Evolutionary conservation across 176 grass and related monocot genomes (phyloP), one percentile per base, ranked within the genome.

Genomic region (Saccharum officinarum): DNA sequence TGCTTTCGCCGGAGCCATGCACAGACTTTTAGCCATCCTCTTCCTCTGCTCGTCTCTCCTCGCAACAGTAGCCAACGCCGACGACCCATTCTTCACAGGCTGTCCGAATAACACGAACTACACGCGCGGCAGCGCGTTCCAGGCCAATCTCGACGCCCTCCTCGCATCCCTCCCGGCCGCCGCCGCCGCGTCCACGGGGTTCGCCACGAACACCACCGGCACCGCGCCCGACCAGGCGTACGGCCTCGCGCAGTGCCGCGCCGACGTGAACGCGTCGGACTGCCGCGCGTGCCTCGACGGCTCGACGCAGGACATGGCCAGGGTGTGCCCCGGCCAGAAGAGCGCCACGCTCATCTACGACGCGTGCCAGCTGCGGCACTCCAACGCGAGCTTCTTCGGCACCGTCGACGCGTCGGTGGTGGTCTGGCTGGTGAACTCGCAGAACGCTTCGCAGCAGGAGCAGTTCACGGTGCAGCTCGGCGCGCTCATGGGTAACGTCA

Each of bases 211-310:
- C 76, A 10, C 57, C 44, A 68, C 83, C 17, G 86, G 91, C 15
- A 15, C 20, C 22, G 5, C 55, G 18, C 44, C 91, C 0, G 37
- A 81, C 69, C 1, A 54, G 82, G 89, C 81, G 33, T 87, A 80
- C 67, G 93, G 86, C 4, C 86, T 95, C 20, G 90, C 90, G 18
- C 75, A 88, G 65, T 93, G 94, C 83, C 93, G 83, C 9, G 93
- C 49, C 22, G 93, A 92, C 52, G 10, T 82, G n/a, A 65, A 31
- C 69, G 1, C 15, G 12, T 11, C 68, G 18, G 41, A 6, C 0
- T 95, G 94, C 74, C 46, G 31, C 12, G 41, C 15, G 4, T 95
- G 90, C 83, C 62, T 89, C 10, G 26, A 86, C 52, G 18, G 0
- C 28, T 5, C 85, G 37, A 71, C 10, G 41, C 50, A 2, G 20